Evolutionary conservation across 768 basidiomycete genomes (phyloP).

Genomic region (Pulveroboletus ravenelii): DNA sequence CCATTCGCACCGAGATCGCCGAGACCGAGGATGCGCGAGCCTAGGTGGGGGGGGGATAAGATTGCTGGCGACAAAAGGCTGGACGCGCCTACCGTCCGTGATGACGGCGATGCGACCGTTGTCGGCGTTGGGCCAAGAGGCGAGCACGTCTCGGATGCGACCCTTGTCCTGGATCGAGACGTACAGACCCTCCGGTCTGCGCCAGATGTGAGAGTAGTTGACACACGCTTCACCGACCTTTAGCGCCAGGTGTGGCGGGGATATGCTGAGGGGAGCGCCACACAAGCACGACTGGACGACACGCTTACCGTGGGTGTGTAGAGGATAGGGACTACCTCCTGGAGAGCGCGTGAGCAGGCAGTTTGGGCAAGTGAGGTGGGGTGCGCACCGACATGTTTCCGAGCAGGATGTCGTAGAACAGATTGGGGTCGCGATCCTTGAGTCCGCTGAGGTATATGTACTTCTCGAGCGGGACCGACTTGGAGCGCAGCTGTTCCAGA

Average conservation of each 20-base stretch:
- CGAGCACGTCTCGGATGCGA: slow-evolving; percentile 52
- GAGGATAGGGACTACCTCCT: slow-evolving; percentile 61
- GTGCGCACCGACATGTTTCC: slow-evolving; percentile 52
- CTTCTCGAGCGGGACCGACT: slow-evolving; percentile 53
- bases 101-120: slow-evolving; percentile 66
- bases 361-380: background rate
- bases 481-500: slow-evolving; percentile 55
- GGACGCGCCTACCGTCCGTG: slow-evolving; percentile 51
- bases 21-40: slow-evolving; percentile 71
- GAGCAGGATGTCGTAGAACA: slow-evolving; percentile 64
- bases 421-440: slow-evolving; percentile 54
- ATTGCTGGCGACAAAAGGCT: too few relatives aligned
- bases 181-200: slow-evolving; percentile 55
- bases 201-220: slow-evolving; percentile 67
- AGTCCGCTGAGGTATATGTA: slow-evolving; percentile 67
- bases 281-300: background rate
- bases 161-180: slow-evolving; percentile 67
- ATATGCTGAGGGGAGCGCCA: slow-evolving; percentile 18
- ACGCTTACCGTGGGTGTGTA: slow-evolving; percentile 66
- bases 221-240: slow-evolving; percentile 67
- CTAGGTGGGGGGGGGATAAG: slow-evolving; percentile 16
- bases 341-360: background rate
- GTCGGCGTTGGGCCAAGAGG: slow-evolving; percentile 43
- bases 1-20: slow-evolving; percentile 42
- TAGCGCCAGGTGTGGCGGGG: too few relatives aligned